Evolutionary conservation across 164 flowering plant genomes (phyloP).

Genomic region (Tetracentron sinense): DNA sequence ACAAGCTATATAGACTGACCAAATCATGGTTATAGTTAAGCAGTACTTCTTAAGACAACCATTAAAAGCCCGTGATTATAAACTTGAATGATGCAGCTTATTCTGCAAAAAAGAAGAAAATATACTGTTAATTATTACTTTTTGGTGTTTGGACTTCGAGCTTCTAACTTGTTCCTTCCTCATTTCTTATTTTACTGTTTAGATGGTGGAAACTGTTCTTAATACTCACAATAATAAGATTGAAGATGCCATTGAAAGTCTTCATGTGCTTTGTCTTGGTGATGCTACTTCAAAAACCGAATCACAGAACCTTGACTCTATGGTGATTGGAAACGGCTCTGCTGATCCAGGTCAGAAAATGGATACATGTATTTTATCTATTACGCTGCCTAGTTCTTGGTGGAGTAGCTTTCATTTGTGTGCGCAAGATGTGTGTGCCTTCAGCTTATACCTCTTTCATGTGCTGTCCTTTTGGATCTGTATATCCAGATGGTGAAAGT

Average conservation of each 20-base stretch:
- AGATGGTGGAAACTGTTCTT: slow-evolving; percentile 22
- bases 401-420: background rate
- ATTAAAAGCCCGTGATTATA: no score
- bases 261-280: slow-evolving; percentile 14
- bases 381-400: background rate
- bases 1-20: no score
- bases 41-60: no score
- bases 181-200: no score
- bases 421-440: no score
- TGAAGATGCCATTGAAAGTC: slow-evolving; percentile 24
- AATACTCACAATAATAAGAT: slow-evolving; percentile 17
- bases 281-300: slow-evolving; percentile 6
- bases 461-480: background rate
- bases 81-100: no score
- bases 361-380: no score
- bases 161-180: background rate
- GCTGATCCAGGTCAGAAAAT: slow-evolving; percentile 15
- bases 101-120: background rate
- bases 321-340: slow-evolving; percentile 6
- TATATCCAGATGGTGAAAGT: slow-evolving; percentile 14
- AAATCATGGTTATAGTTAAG: no score
- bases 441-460: no score
- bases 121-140: background rate
- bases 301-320: slow-evolving; percentile 8
- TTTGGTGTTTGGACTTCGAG: background rate